Conservation (phyloP, 345 rosid species). For the Hypericum perforatum region DNA sequence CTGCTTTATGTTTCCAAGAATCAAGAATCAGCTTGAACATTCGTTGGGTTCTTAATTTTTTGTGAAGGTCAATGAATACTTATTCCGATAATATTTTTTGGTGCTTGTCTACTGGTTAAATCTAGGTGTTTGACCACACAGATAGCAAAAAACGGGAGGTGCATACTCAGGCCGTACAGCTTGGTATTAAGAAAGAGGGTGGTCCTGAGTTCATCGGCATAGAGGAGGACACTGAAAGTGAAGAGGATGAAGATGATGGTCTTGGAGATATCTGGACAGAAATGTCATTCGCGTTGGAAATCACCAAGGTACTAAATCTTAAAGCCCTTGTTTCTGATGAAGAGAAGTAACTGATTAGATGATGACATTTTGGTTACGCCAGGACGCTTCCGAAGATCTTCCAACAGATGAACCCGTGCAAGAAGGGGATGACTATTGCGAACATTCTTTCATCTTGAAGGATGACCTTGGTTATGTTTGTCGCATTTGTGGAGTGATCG, state of each 20-base stretch:
- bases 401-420: constrained; percentile 29
- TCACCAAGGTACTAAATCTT: neutral
- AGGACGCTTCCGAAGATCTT: constrained; percentile 45
- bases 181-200: neutral
- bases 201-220: neutral
- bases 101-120: too few relatives aligned
- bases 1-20: too few relatives aligned
- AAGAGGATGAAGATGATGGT: neutral
- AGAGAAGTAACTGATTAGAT: neutral
- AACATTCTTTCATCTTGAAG: constrained; percentile 65
- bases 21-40: too few relatives aligned
- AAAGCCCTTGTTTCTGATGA: neutral
- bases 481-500: constrained; percentile 71
- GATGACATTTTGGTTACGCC: constrained; percentile 14
- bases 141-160: too few relatives aligned
- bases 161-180: neutral
- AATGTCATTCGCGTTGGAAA: constrained; percentile 1
- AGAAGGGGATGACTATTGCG: constrained; percentile 56
- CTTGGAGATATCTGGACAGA: constrained; percentile 1
- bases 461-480: constrained; percentile 96
- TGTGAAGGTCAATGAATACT: too few relatives aligned
- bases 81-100: too few relatives aligned
- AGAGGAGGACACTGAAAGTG: neutral
- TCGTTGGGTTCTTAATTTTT: too few relatives aligned
- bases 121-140: too few relatives aligned